Evolutionary conservation across 805 yeast species (phyloP).

Genomic region (Hanseniaspora thailandica): DNA sequence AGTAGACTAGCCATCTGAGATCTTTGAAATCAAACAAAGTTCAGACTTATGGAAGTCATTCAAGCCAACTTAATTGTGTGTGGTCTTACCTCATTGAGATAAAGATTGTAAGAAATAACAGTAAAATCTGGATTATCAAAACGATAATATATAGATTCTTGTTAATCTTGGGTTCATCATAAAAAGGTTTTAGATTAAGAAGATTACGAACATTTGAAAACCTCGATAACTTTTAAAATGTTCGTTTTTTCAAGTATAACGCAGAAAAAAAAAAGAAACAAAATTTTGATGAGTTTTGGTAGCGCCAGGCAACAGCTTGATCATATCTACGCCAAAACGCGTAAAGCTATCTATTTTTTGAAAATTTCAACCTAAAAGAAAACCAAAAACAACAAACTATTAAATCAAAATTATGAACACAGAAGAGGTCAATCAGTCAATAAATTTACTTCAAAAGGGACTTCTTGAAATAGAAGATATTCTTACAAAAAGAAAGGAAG

Average conservation of each 20-base stretch:
- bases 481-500: background rate
- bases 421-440: background rate
- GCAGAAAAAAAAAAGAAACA: background rate
- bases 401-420: background rate
- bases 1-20: too few species aligned
- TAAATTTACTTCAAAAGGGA: background rate
- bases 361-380: background rate
- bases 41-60: background rate
- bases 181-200: too few species aligned
- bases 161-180: background rate
- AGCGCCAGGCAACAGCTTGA: too few species aligned
- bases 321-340: background rate
- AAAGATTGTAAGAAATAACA: background rate
- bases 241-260: background rate
- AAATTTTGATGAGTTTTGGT: background rate
- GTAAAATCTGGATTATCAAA: background rate
- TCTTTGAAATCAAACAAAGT: too few species aligned
- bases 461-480: background rate
- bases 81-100: slow-evolving; percentile 1
- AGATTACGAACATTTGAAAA: too few species aligned
- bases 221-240: too few species aligned
- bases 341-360: too few species aligned
- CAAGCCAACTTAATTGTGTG: slow-evolving; percentile 17
- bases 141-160: background rate
- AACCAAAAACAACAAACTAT: background rate